Evolutionary conservation across 176 grass and related monocot species (phyloP), one percentile per base, ranked within the genome.

Genomic region (Pontederia crassipes): DNA sequence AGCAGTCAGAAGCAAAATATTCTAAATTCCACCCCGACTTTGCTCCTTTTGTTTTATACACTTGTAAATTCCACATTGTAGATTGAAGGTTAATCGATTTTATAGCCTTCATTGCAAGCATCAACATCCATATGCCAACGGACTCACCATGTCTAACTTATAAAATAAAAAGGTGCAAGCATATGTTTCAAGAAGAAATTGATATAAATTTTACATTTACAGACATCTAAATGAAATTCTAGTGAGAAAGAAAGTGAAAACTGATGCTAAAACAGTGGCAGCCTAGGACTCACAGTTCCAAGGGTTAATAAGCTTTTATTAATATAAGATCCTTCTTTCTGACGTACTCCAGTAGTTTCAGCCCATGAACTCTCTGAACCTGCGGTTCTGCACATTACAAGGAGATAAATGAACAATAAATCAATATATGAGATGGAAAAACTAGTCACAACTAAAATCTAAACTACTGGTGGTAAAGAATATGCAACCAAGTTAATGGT

Each of bases 301-400:
- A 98, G 85, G 79, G 94, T 93, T 77, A 98, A 81, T 70, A 98
- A 77, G n/a, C n/a, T n/a, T n/a, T n/a, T n/a, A n/a, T n/a, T n/a
- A n/a, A n/a, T n/a, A n/a, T n/a, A n/a, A n/a, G 88, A 92, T 82
- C 94, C 94, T 85, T 98, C 94, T 78, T 98, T 98, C 58, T 79
- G 80, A 54, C 82, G 94, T 63, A 98, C 77, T 83, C 94, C 94
- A 67, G 94, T 93, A 40, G 94, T 98, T 85, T 98, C 94, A 46
- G 82, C 94, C 75, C 77, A 89, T 72, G 94, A 98, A 74, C 88
- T 98, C 79, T 98, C 94, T 67, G 94, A 98, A 83, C 88, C 94
- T 77, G 94, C 94, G 84, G 81, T 93, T 92, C 94, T 98, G 88
- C 88, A 93, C 59, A 76, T 12, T 20, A 72, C 68, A 83, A 79